Conservation (phyloP, 2,329 filamentous ascomycete genomes). For the Shiraia sp. region DNA sequence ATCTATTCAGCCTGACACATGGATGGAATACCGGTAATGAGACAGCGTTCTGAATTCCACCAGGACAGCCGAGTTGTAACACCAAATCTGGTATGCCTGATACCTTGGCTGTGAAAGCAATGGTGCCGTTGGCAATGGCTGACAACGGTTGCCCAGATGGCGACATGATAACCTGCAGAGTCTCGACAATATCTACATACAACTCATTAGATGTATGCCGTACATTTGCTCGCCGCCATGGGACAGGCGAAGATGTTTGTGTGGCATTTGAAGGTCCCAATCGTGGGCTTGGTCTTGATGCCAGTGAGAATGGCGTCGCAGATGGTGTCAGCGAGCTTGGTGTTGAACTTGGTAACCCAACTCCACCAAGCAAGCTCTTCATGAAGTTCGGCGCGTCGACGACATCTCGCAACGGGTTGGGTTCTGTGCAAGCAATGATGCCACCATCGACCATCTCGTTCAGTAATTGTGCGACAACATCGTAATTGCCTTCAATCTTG, state of each 20-base stretch:
- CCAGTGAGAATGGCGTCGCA: constrained; percentile 34
- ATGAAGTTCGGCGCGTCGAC: constrained; percentile 91
- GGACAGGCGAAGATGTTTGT: constrained; percentile 61
- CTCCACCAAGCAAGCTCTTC: constrained; percentile 84
- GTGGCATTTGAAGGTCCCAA: constrained; percentile 25
- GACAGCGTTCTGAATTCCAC: constrained; percentile 72
- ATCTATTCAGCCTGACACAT: constrained; percentile 86
- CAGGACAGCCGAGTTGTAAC: constrained; percentile 74
- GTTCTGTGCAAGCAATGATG: constrained; percentile 85
- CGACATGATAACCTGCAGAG: constrained; percentile 81
- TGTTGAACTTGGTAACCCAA: constrained; percentile 69
- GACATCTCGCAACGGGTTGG: constrained; percentile 86
- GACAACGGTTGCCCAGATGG: constrained; percentile 86
- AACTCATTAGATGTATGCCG: constrained; percentile 96
- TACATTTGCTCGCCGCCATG: constrained; percentile 90
- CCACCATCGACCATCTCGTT: constrained; percentile 97
- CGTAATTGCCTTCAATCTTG: constrained; percentile 88
- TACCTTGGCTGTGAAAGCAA: constrained; percentile 93
- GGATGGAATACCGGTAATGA: constrained; percentile 94
- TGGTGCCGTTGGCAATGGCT: constrained; percentile 86
- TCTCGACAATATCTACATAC: constrained; percentile 94
- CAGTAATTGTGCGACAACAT: constrained; percentile 89
- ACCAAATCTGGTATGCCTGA: constrained; percentile 92
- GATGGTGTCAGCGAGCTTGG: constrained; percentile 35
- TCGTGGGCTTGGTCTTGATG: constrained; percentile 26